Percentiles rank a stretch among this genome's conserved stretches.
These are phyloP conservation scores for Colletotrichum trifolii DNA, from an alignment of 2,329 filamentous ascomycete genomes.

Conservation along the genomic window DNA sequence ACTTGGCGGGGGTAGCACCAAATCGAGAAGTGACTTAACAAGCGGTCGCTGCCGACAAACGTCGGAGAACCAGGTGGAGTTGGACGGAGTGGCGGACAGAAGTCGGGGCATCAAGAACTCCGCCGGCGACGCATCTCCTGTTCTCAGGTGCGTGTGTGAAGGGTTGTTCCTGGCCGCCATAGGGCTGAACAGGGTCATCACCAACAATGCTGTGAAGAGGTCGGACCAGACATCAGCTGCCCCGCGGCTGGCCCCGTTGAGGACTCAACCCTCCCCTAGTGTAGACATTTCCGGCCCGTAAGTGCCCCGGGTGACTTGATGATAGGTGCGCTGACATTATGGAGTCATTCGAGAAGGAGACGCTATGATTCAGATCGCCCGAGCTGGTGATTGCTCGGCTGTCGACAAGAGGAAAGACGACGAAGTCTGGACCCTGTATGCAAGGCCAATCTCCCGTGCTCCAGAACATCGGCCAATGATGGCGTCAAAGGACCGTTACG, in stretches of 20 bases:
- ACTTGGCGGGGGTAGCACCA: neutral
- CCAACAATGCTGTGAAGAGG: neutral
- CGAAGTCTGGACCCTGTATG: constrained; percentile 4
- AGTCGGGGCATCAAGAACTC: no score
- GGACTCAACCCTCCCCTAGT: neutral
- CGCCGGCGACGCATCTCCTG: no score
- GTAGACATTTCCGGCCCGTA: neutral
- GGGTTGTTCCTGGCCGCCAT: constrained; percentile 4
- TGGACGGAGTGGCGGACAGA: no score
- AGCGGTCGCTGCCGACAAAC: no score
- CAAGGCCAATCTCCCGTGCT: neutral
- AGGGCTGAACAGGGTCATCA: constrained; percentile 19
- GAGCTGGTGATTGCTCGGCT: neutral
- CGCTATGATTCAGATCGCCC: neutral
- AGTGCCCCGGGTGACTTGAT: no score
- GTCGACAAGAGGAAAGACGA: neutral
- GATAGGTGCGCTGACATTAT: neutral
- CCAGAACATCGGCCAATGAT: constrained; percentile 8
- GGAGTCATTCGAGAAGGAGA: constrained; percentile 7
- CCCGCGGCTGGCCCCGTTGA: constrained; percentile 12
- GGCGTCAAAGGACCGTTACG: neutral
- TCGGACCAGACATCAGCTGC: constrained; percentile 11
- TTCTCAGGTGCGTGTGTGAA: neutral
- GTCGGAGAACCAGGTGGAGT: no score
- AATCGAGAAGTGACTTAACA: no score